A percentile compares a stretch with the other conserved stretches of the same genome.
phyloP scores from a whole-genome alignment of 805 yeast genomes.

The Tetrapisispora phaffii region DNA sequence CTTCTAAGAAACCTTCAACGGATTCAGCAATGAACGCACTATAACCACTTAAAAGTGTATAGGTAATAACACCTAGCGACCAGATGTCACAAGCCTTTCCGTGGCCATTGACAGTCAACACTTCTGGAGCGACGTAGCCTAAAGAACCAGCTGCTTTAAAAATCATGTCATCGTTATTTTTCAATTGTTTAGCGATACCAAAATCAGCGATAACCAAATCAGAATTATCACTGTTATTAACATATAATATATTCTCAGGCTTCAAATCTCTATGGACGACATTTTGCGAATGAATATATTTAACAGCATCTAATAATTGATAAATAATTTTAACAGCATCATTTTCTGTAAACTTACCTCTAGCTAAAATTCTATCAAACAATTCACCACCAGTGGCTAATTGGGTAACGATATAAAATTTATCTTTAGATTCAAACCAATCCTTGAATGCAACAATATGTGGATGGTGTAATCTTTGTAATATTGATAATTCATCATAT shows the following conservation, averaged over 20 bases:
- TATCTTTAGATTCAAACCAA: constrained; percentile 89
- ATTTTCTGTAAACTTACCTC: constrained; percentile 78
- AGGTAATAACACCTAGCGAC: constrained; percentile 90
- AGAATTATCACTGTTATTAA: constrained; percentile 47
- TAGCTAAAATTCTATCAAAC: constrained; percentile 72
- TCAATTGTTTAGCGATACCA: constrained; percentile 81
- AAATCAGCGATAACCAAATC: constrained; percentile 86
- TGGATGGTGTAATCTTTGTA: constrained; percentile 64
- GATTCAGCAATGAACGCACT: constrained; percentile 85
- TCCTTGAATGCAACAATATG: constrained; percentile 84
- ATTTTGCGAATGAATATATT: constrained; percentile 62
- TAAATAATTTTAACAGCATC: constrained; percentile 72
- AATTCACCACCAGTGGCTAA: constrained; percentile 94
- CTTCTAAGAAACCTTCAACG: constrained; percentile 69
- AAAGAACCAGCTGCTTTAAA: constrained; percentile 79
- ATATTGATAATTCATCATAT: constrained; percentile 63
- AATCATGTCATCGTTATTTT: constrained; percentile 48
- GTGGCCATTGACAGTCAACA: constrained; percentile 71
- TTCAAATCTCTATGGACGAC: constrained; percentile 91
- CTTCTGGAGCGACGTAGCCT: constrained; percentile 97
- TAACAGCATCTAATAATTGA: constrained; percentile 69
- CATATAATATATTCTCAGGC: constrained; percentile 83
- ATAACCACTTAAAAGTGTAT: constrained; percentile 83
- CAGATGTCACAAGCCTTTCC: constrained; percentile 94
- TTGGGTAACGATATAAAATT: constrained; percentile 88